Percentiles rank a stretch among this genome's conserved stretches.
Evolutionary conservation across 2,329 filamentous ascomycete species (phyloP).

Genomic region (Xylaria sp.): DNA sequence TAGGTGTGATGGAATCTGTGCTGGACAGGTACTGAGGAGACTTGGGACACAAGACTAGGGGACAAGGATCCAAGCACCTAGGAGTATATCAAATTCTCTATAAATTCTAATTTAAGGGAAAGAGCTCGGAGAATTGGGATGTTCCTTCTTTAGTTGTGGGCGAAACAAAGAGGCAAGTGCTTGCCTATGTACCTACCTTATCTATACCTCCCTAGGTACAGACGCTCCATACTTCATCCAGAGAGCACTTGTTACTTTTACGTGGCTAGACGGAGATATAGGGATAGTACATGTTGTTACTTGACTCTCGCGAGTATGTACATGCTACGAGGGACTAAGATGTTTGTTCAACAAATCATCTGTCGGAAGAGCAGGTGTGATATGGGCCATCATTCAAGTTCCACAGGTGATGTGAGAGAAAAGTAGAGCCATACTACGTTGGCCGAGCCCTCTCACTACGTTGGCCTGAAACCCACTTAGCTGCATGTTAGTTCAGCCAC

Average conservation of each 20-base stretch:
- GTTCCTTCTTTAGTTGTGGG: not conserved
- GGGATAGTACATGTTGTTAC: not conserved
- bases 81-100: not conserved
- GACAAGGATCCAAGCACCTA: not conserved
- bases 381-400: no score
- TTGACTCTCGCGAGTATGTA: not conserved
- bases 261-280: not conserved
- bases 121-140: not conserved
- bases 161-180: not conserved
- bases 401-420: not conserved
- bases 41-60: not conserved
- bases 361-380: not conserved
- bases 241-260: not conserved
- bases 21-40: not conserved
- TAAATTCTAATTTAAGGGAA: not conserved
- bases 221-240: no score
- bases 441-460: no score
- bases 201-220: not conserved
- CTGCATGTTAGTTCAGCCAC: no score
- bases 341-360: not conserved
- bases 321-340: not conserved
- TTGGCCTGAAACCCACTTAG: no score
- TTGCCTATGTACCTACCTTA: no score
- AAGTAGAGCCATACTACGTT: no score
- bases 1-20: no score